Evolutionary conservation across 768 basidiomycete species (phyloP).

Genomic region (Mycena vitilis): DNA sequence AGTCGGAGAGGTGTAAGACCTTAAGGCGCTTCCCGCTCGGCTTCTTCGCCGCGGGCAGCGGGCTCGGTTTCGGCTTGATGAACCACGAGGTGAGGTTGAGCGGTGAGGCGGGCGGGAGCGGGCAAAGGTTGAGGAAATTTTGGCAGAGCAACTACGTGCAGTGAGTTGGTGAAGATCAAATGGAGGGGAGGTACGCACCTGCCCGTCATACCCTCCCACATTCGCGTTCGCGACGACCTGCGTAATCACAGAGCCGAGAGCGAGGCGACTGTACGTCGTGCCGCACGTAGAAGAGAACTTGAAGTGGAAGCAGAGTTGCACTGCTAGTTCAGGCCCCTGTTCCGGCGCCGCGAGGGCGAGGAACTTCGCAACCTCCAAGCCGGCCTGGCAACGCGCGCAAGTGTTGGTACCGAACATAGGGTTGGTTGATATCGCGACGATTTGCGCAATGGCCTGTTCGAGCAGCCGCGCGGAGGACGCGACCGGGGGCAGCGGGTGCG

Average conservation of each 20-base stretch:
- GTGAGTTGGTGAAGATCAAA: too few species aligned
- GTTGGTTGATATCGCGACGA: slow-evolving; percentile 65
- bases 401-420: slow-evolving; percentile 63
- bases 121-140: slow-evolving; percentile 50
- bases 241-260: slow-evolving; percentile 70
- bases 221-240: slow-evolving; percentile 80
- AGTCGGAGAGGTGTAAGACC: slow-evolving; percentile 81
- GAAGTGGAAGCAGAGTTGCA: slow-evolving; percentile 71
- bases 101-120: slow-evolving; percentile 66
- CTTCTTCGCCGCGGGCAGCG: slow-evolving; percentile 67
- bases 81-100: slow-evolving; percentile 79
- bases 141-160: slow-evolving; percentile 30
- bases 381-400: slow-evolving; percentile 71
- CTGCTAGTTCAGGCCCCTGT: slow-evolving; percentile 66
- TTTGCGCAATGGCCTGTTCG: slow-evolving; percentile 64
- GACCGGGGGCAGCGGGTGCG: slow-evolving; percentile 72
- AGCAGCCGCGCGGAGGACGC: slow-evolving; percentile 61
- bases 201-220: slow-evolving; percentile 78
- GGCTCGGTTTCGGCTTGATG: slow-evolving; percentile 79
- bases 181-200: slow-evolving; percentile 42
- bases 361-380: slow-evolving; percentile 73
- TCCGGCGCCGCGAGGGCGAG: slow-evolving; percentile 72
- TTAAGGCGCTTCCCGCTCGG: slow-evolving; percentile 75
- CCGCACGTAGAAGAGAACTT: slow-evolving; percentile 64
- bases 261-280: slow-evolving; percentile 57